These are phyloP conservation scores for Gastrolobium bilobum DNA, from an alignment of 306 rosid species.

Conservation along the genomic window DNA sequence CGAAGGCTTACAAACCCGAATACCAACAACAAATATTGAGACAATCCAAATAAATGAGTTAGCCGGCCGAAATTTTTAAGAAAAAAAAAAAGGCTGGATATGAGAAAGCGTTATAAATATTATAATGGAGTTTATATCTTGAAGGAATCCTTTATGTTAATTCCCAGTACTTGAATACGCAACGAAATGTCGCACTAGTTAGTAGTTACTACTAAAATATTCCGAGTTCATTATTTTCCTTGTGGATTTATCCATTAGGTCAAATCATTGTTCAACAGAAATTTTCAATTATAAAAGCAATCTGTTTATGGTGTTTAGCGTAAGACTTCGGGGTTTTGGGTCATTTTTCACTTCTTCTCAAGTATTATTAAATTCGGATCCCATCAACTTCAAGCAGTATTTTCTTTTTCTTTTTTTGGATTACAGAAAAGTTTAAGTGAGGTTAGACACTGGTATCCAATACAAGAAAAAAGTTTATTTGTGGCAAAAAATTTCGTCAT, in stretches of 20 bases:
- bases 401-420: no score
- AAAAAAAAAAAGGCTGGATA: neutral
- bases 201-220: slow-evolving; percentile 5
- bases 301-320: neutral
- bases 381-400: no score
- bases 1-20: no score
- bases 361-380: neutral
- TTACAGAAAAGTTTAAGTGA: no score
- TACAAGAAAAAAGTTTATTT: no score
- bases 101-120: neutral
- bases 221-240: neutral
- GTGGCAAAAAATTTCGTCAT: no score
- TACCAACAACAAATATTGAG: no score
- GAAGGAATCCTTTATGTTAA: slow-evolving; percentile 25
- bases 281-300: neutral
- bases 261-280: slow-evolving; percentile 38
- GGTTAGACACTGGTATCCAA: no score
- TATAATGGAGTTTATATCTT: slow-evolving; percentile 34
- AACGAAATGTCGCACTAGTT: slow-evolving; percentile 42
- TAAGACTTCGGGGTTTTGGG: neutral
- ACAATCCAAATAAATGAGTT: no score
- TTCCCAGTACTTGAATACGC: slow-evolving; percentile 35
- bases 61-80: no score
- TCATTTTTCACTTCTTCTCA: neutral
- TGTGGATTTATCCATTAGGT: slow-evolving; percentile 27